Evolutionary conservation across 345 rosid genomes (phyloP), one percentile per base, ranked within the genome.

Genomic region (Eucalyptus curtisii): DNA sequence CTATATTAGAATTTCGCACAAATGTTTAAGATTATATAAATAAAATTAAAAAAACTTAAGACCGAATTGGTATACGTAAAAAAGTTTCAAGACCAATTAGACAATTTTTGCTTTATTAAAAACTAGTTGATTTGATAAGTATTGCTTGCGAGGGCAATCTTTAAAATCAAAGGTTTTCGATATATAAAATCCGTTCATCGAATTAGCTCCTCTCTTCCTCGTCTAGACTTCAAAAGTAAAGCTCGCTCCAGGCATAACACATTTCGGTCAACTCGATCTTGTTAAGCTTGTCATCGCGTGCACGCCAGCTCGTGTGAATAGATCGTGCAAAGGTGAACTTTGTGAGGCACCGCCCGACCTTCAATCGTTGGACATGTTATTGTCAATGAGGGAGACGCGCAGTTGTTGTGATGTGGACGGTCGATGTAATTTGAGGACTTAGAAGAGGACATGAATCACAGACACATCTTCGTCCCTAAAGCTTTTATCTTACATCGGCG

Each of bases 31-130:
- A 61, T 30, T 61, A 61, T 12, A 25, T 30, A 12, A 13, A 8
- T 61, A 61, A 61, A 61, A 13, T 30, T 61, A 30, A 8, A 61
- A 61, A 61, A 12, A 13, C 3, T 61, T 30, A 12, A 13, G 8
- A 30, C 4, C 0, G 1, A 59, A 61, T 27, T 3, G 8, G 4
- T 5, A 59, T 59, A 0, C 4, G 0, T 59, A 59, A 7, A 27
- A 27, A 5, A 11, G 15, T 27, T 57, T 57, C 13, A 59, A 59
- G 4, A 59, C 15, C 8, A 4, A 27, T 27, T 12, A 27, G 68
- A 59, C 0, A 27, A 27, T 59, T 59, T 59, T 12, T 0, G 4
- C 33, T 59, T 59, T 12, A 59, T 59, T 15, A 27, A 59, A 59
- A 59, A 59, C 68, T 3, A 11, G 68, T 12, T 59, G 68, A 59